phyloP scores from a whole-genome alignment of 2,329 filamentous ascomycete genomes.

The Alternaria angustiovoidea region DNA sequence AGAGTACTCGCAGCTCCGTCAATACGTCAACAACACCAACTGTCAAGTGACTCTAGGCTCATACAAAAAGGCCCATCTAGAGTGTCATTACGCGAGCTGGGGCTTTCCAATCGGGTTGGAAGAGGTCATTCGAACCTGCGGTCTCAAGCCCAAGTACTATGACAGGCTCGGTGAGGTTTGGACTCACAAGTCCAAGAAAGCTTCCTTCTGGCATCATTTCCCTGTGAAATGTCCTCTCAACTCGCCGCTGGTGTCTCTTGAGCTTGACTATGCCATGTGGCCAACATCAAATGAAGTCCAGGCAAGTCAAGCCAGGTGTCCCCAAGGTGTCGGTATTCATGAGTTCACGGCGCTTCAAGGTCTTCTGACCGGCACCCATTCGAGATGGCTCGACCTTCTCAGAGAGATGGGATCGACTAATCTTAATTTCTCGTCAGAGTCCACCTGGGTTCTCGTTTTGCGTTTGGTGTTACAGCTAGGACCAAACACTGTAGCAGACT shows the following conservation, averaged over 20 bases:
- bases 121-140: constrained; percentile 58
- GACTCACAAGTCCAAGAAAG: constrained; percentile 41
- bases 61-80: constrained; percentile 56
- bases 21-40: constrained; percentile 22
- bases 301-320: constrained; percentile 60
- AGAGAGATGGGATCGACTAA: constrained; percentile 61
- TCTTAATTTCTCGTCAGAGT: constrained; percentile 67
- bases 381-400: constrained; percentile 60
- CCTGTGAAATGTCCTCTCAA: constrained; percentile 48
- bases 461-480: constrained; percentile 66
- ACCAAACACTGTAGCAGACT: constrained; percentile 45
- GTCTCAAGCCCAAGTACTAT: constrained; percentile 58
- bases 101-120: constrained; percentile 53
- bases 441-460: constrained; percentile 59
- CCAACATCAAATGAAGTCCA: constrained; percentile 65
- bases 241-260: constrained; percentile 41
- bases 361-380: constrained; percentile 56
- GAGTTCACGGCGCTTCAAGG: constrained; percentile 64
- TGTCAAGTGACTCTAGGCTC: constrained; percentile 54
- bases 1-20: constrained; percentile 45
- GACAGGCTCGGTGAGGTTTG: constrained; percentile 54
- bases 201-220: constrained; percentile 59
- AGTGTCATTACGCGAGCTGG: constrained; percentile 59
- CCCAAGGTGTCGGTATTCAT: constrained; percentile 56
- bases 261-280: constrained; percentile 17